These are phyloP conservation scores for Agaricus sinodeliciosus DNA, from an alignment of 768 basidiomycete genomes.

Conservation along the genomic window DNA sequence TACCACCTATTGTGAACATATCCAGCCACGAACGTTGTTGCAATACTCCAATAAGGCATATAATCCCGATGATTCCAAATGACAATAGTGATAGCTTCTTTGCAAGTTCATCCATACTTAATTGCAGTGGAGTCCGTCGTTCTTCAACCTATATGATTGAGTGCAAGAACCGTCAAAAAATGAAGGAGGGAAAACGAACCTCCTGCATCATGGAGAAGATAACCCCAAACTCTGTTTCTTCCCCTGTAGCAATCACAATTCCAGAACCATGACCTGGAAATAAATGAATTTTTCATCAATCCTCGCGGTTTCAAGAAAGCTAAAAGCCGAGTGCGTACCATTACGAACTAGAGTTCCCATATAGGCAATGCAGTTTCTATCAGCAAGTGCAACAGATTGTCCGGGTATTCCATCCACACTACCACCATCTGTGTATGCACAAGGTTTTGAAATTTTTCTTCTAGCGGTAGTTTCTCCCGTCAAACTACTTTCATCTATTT, in stretches of 20 bases:
- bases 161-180: slow-evolving; percentile 25
- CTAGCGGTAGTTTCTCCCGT: slow-evolving; percentile 90
- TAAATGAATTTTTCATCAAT: neutral
- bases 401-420: slow-evolving; percentile 28
- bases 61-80: slow-evolving; percentile 91
- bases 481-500: slow-evolving; percentile 92
- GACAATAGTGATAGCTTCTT: slow-evolving; percentile 86
- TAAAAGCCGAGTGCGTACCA: slow-evolving; percentile 35
- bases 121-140: slow-evolving; percentile 85
- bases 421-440: slow-evolving; percentile 30
- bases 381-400: slow-evolving; percentile 60
- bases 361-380: slow-evolving; percentile 82
- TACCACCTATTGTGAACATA: slow-evolving; percentile 99
- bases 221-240: slow-evolving; percentile 89
- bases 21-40: slow-evolving; percentile 89
- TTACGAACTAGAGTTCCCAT: slow-evolving; percentile 95
- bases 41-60: slow-evolving; percentile 82
- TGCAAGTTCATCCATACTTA: slow-evolving; percentile 95
- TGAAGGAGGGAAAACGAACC: slow-evolving; percentile 30
- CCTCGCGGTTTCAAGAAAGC: neutral
- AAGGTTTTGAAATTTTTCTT: slow-evolving; percentile 55
- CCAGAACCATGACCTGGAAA: slow-evolving; percentile 69
- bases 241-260: slow-evolving; percentile 82
- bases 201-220: slow-evolving; percentile 99
- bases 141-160: slow-evolving; percentile 52